Evolutionary conservation across 768 basidiomycete species (phyloP), one percentile per base, ranked within the genome.

Genomic region (Roridomyces roridus): DNA sequence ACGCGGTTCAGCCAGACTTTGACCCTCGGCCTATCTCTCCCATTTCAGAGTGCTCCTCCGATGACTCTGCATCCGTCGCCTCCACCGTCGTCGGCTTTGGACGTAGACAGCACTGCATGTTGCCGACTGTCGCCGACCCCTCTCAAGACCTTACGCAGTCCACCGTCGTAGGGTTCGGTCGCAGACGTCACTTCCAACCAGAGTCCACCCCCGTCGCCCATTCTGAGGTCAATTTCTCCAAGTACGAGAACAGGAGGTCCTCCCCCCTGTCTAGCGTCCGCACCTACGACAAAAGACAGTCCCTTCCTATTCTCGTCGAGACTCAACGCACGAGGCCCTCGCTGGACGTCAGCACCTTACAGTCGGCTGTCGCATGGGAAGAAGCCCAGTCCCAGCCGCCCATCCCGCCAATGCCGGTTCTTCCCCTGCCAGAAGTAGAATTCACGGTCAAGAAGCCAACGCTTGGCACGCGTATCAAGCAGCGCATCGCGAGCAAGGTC

Each of bases 111-210:
- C 49, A 46, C 20, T 49, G 35, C 8, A 25, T 46, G n/a, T n/a
- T 50, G 8, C 43, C 54, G 26, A 51, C 49, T 24, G 21, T 46
- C 8, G 36, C 46, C 6, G 39, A 3, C 4, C 41, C 37, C 28
- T 26, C 46, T 20, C 17, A 54, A 15, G 46, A 55, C 39, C 7
- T 47, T n/a, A 43, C 46, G 24, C 46, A 36, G 54, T 56, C 59
- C 6, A 61, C 46, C 29, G 21, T 57, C 28, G 51, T 62, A 42
- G 60, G 56, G 10, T 62, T 62, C 29, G 60, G 60, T 24, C 52
- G 60, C 43, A 62, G 47, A 47, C 52, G 40, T 1, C 55, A 49
- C 35, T 41, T 37, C 24, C 42, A 45, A 12, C 21, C 53, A 28
- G 51, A 51, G 26, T 62, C 51, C 39, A 41, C 46, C 48, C 40